These are phyloP conservation scores for Zea luxurians DNA, from an alignment of 176 grass and related monocot genomes.

Conservation along the genomic window DNA sequence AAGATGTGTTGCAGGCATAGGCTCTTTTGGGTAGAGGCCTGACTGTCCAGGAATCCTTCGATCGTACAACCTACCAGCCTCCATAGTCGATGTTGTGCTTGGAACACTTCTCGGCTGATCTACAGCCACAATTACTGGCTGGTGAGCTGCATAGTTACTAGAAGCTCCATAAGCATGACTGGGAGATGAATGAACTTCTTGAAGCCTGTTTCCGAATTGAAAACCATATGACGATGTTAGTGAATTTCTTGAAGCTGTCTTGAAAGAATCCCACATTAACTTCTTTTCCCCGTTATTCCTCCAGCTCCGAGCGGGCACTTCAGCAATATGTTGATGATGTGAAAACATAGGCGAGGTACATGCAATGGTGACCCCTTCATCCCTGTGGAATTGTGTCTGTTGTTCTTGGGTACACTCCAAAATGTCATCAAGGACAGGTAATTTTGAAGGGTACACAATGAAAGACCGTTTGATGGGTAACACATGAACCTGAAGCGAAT, in stretches of 20 bases:
- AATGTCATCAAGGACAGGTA: constrained; percentile 25
- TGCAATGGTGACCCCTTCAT: constrained; percentile 40
- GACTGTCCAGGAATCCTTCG: constrained; percentile 35
- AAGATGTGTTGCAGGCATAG: constrained; percentile 41
- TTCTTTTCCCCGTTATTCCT: constrained; percentile 37
- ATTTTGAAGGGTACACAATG: constrained; percentile 23
- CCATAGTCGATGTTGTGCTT: constrained; percentile 29
- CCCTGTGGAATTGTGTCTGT: constrained; percentile 25
- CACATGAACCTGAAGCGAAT: constrained; percentile 23
- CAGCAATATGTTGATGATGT: constrained; percentile 25
- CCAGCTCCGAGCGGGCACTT: constrained; percentile 32
- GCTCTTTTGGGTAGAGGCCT: constrained; percentile 47
- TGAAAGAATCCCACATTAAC: constrained; percentile 34
- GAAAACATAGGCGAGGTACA: constrained; percentile 30
- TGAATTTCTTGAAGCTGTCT: constrained; percentile 22
- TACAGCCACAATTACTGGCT: constrained; percentile 20
- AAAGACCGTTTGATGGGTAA: constrained; percentile 13
- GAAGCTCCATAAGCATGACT: not conserved
- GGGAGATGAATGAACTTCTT: constrained; percentile 17
- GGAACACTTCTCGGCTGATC: constrained; percentile 33
- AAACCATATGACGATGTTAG: not conserved
- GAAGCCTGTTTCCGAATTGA: constrained; percentile 36
- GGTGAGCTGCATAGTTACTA: not conserved
- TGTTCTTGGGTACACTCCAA: constrained; percentile 15
- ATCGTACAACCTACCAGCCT: constrained; percentile 35